These are phyloP conservation scores for Fusarium verrucosum DNA, from an alignment of 2,329 filamentous ascomycete genomes.

Conservation along the genomic window DNA sequence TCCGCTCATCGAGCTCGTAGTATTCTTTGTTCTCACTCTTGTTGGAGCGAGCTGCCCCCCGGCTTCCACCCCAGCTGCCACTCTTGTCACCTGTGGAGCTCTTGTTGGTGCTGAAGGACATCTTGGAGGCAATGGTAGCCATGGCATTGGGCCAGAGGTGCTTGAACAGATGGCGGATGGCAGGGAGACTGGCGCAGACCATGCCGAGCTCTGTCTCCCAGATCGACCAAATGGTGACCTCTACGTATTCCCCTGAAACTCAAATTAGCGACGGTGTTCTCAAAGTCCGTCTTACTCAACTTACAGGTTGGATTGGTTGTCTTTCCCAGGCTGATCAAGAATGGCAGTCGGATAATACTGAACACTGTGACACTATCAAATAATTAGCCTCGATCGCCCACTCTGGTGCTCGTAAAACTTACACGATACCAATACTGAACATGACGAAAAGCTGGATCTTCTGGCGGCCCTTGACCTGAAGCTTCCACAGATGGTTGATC, in stretches of 20 bases:
- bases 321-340: conserved; percentile 25
- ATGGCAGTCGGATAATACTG: conserved; percentile 31
- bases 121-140: conserved; percentile 31
- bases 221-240: conserved; percentile 38
- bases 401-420: background rate
- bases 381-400: background rate
- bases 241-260: conserved; percentile 20
- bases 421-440: conserved; percentile 33
- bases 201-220: conserved; percentile 39
- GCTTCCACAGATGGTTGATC: conserved; percentile 22
- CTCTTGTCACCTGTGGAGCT: conserved; percentile 14
- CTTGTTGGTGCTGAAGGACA: conserved; percentile 23
- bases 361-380: conserved; percentile 22
- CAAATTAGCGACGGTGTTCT: background rate
- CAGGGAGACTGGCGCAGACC: conserved; percentile 34
- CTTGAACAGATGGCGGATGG: conserved; percentile 36
- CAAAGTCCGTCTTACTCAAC: background rate
- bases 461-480: conserved; percentile 30
- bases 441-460: conserved; percentile 34
- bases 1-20: conserved; percentile 31
- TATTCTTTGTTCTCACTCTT: conserved; percentile 34
- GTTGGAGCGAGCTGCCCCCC: conserved; percentile 26
- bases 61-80: conserved; percentile 28
- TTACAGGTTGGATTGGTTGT: conserved; percentile 33
- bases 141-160: conserved; percentile 36